Evolutionary conservation across 2,329 filamentous ascomycete species (phyloP), one percentile per base, ranked within the genome.

Genomic region (Torrubiella hemipterigena): DNA sequence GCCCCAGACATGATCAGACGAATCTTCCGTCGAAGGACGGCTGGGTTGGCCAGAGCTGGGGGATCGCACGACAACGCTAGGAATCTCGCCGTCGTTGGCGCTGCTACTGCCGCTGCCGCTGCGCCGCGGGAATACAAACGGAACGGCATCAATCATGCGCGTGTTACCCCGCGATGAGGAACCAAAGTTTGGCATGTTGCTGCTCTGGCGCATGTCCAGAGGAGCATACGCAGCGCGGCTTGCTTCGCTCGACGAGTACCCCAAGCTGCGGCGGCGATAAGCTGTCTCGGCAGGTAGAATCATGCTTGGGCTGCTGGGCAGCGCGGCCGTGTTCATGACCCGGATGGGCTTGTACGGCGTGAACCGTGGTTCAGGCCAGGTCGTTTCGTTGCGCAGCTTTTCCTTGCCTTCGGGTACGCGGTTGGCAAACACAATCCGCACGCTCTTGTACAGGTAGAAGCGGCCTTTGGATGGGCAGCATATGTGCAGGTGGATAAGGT

Each of bases 351-450:
- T 94, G 59, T 94, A 96, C 2, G 77, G 67, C 33, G 77, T 83
- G 50, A 85, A 98, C 14, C 77, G 73, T 14, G 91, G 91, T 43
- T 95, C 86, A 0, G 89, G 89, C 37, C 82, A 69, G 22, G 91
- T 86, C 5, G 89, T 79, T 51, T 98, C 91, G 47, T 93, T 95
- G 19, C 79, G 71, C 23, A 98, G 66, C 48, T 80, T 89, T 55
- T 96, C 89, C 50, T 95, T 94, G 24, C 85, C 89, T 45, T 96
- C 91, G 0, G 91, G 89, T 0, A 95, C 89, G 17, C 91, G 76
- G 50, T 96, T 96, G 32, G 91, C 91, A 51, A 98, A 98, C 4
- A 98, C 89, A 21, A 96, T 84, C 11, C 91, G 77, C 36, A 96
- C 81, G 44, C 75, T 85, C 46, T 91, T 93, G 61, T 96, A 91